Percentiles rank a stretch among this genome's conserved stretches.
Evolutionary conservation across 352 stramenopile species (phyloP).

Genomic region (Phytophthora hibernalis): DNA sequence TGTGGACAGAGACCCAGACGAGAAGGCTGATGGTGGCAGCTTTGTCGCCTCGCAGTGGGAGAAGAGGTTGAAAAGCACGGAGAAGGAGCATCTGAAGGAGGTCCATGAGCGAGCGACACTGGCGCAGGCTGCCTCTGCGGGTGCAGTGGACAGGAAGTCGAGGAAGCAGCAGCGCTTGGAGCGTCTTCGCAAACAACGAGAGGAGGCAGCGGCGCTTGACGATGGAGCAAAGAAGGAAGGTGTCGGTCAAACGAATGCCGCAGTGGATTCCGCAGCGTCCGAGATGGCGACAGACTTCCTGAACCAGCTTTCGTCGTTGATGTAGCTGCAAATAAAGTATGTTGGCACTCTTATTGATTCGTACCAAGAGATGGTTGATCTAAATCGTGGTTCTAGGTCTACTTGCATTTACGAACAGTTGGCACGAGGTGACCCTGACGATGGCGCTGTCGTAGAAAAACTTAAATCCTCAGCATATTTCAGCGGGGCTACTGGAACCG

Average conservation of each 20-base stretch:
- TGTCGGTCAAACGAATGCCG: slow-evolving; percentile 3
- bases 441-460: not conserved
- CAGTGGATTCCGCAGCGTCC: slow-evolving; percentile 41
- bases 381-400: slow-evolving; percentile 17
- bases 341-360: slow-evolving; percentile 2
- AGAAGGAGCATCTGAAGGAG: slow-evolving; percentile 74
- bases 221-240: not conserved
- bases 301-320: slow-evolving; percentile 54
- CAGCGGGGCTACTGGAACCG: not conserved
- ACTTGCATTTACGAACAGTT: slow-evolving; percentile 15
- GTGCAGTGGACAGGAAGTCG: slow-evolving; percentile 44
- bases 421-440: not conserved
- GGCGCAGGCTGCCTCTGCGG: slow-evolving; percentile 18
- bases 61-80: slow-evolving; percentile 62
- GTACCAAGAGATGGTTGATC: not conserved
- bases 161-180: slow-evolving; percentile 75
- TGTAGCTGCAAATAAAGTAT: slow-evolving; percentile 35
- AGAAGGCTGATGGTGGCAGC: slow-evolving; percentile 35
- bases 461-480: slow-evolving; percentile 6
- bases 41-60: slow-evolving; percentile 89
- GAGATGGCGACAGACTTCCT: slow-evolving; percentile 70
- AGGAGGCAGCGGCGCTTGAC: slow-evolving; percentile 8
- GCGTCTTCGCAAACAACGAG: slow-evolving; percentile 55
- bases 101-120: slow-evolving; percentile 62
- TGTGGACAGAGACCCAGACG: slow-evolving; percentile 15